Conservation (phyloP, 371 early-diverging fungal species). For the Lichtheimia ornata region DNA sequence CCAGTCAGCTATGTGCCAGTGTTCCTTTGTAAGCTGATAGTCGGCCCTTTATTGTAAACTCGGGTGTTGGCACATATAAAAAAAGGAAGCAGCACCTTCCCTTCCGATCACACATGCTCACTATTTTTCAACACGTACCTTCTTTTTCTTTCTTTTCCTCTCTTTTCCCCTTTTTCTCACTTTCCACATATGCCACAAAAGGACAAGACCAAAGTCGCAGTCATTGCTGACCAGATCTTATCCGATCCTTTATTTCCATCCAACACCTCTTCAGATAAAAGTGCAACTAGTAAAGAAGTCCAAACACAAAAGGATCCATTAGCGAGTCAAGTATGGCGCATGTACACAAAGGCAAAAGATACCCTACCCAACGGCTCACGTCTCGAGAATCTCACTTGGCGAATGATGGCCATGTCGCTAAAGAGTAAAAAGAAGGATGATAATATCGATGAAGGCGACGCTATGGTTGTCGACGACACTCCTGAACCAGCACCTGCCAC, state of each 20-base stretch:
- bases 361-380: slow-evolving; percentile 55
- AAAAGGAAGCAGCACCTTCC: slow-evolving; percentile 5
- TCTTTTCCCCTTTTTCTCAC: background rate
- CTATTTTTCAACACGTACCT: background rate
- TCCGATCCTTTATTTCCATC: slow-evolving; percentile 14
- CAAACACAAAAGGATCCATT: slow-evolving; percentile 40
- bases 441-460: background rate
- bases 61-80: background rate
- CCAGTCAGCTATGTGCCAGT: too few relatives aligned
- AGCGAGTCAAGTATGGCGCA: slow-evolving; percentile 56
- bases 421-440: slow-evolving; percentile 29
- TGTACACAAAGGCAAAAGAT: slow-evolving; percentile 64
- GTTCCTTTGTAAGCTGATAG: too few relatives aligned
- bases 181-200: slow-evolving; percentile 11
- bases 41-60: too few relatives aligned
- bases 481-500: background rate
- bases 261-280: background rate
- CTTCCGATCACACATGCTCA: background rate
- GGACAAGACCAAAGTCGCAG: slow-evolving; percentile 4
- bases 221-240: slow-evolving; percentile 14
- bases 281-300: background rate
- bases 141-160: slow-evolving; percentile 3
- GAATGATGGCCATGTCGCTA: slow-evolving; percentile 59
- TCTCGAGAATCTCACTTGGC: slow-evolving; percentile 65
- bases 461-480: too few relatives aligned